Percentiles rank a stretch among this genome's conserved stretches.
Conservation (phyloP, 305 asterid species). For the Fraxinus ornus region DNA sequence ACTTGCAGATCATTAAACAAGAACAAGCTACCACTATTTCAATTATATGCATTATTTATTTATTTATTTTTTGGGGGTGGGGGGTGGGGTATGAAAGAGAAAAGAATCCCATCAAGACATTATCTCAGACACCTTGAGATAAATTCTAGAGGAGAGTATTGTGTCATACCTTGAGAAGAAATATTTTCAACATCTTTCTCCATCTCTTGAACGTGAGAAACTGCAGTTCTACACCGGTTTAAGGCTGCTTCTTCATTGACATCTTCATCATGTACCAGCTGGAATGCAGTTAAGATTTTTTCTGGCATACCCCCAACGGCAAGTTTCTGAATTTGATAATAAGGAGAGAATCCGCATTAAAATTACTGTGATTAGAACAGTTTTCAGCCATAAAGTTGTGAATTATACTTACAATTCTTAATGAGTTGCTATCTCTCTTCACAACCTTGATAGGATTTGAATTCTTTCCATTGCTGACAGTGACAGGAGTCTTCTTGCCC, state of each 20-base stretch:
- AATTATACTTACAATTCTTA: slow-evolving; percentile 68
- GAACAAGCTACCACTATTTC: background rate
- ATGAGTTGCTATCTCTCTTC: slow-evolving; percentile 75
- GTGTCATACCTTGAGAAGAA: slow-evolving; percentile 62
- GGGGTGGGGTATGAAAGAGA: background rate
- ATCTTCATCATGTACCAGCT: slow-evolving; percentile 64
- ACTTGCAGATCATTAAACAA: background rate
- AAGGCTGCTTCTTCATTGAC: slow-evolving; percentile 67
- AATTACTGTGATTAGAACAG: slow-evolving; percentile 13
- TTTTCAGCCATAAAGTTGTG: slow-evolving; percentile 6
- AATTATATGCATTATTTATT: background rate
- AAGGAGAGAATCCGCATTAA: slow-evolving; percentile 9
- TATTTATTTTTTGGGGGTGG: too few relatives aligned
- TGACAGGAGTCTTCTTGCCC: slow-evolving; percentile 57
- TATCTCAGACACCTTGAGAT: slow-evolving; percentile 7
- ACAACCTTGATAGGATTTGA: slow-evolving; percentile 76
- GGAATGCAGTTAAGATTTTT: slow-evolving; percentile 75
- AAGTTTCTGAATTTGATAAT: slow-evolving; percentile 62
- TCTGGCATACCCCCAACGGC: slow-evolving; percentile 85
- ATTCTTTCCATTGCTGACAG: slow-evolving; percentile 44
- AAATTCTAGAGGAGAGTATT: slow-evolving; percentile 13
- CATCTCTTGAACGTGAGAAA: slow-evolving; percentile 54
- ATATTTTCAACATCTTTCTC: slow-evolving; percentile 58
- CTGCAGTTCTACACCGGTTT: slow-evolving; percentile 52
- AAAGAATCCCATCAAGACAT: slow-evolving; percentile 13